Conservation (phyloP, 78 protist species). For the Dictyostelium citrinum region DNA sequence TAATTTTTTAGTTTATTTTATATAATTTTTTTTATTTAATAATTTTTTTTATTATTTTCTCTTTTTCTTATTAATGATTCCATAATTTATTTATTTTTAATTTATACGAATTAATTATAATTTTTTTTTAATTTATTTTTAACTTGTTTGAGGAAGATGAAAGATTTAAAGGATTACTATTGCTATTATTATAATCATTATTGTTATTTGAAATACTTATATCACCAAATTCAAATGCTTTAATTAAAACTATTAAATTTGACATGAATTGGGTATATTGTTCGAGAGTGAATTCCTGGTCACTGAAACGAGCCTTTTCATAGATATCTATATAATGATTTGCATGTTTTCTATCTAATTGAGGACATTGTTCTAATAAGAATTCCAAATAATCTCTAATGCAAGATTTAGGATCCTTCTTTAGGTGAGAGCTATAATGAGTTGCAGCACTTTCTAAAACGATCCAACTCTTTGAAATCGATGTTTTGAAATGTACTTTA, state of each 20-base stretch:
- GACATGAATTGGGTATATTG: conserved; percentile 58
- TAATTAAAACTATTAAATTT: neutral
- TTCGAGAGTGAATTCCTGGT: conserved; percentile 60
- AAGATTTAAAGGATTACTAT: neutral
- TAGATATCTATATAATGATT: conserved; percentile 45
- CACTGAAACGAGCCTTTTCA: conserved; percentile 79
- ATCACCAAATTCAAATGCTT: neutral
- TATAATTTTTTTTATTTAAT: too few relatives aligned
- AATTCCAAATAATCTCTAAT: conserved; percentile 57
- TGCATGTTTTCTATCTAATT: conserved; percentile 21
- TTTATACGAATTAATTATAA: too few relatives aligned
- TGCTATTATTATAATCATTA: neutral
- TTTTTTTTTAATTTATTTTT: neutral
- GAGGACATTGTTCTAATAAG: conserved; percentile 33
- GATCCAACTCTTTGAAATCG: conserved; percentile 62
- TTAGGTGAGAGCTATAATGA: conserved; percentile 31
- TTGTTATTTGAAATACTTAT: neutral
- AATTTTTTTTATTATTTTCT: too few relatives aligned
- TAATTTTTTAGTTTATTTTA: too few relatives aligned
- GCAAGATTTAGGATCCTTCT: conserved; percentile 22
- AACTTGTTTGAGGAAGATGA: neutral
- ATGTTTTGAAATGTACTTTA: conserved; percentile 80
- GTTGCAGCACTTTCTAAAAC: conserved; percentile 64
- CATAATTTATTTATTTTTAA: neutral
- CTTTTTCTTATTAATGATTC: too few relatives aligned